Percentiles rank a stretch among this genome's conserved stretches.
phyloP scores from a whole-genome alignment of 306 rosid species.

The Boehmeria nivea region DNA sequence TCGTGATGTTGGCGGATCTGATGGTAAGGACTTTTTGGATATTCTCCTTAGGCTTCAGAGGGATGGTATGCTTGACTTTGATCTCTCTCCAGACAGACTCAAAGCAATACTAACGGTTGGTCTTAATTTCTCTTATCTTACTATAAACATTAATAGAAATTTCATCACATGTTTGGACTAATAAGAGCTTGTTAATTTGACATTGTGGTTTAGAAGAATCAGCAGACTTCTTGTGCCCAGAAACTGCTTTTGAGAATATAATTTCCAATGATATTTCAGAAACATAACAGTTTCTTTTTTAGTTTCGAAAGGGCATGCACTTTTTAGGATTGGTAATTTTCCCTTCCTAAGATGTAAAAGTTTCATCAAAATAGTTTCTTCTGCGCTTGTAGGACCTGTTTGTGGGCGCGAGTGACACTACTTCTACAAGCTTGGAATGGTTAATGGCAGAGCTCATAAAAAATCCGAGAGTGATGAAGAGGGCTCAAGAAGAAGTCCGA shows the following conservation, averaged over 20 bases:
- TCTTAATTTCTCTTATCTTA: no score
- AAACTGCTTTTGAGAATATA: no score
- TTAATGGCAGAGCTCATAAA: conserved; percentile 38
- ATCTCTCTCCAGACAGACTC: conserved; percentile 5
- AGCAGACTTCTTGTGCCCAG: no score
- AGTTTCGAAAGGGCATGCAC: no score
- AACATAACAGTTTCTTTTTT: no score
- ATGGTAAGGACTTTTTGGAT: conserved; percentile 10
- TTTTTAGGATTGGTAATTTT: no score
- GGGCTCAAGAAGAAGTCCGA: conserved; percentile 53
- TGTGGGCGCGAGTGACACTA: conserved; percentile 28
- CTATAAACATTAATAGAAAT: no score
- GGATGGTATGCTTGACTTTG: not conserved
- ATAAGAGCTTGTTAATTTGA: no score
- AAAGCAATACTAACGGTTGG: conserved; percentile 26
- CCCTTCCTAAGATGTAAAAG: no score
- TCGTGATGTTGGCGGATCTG: not conserved
- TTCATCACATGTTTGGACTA: not conserved
- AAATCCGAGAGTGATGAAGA: conserved; percentile 41
- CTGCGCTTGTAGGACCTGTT: conserved; percentile 46
- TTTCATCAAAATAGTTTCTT: no score
- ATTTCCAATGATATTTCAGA: no score
- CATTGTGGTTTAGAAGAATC: no score
- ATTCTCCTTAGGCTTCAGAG: conserved; percentile 20
- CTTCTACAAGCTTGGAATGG: conserved; percentile 38